Evolutionary conservation across 345 rosid genomes (phyloP), one percentile per base, ranked within the genome.

Genomic region (Aquilaria malaccensis): DNA sequence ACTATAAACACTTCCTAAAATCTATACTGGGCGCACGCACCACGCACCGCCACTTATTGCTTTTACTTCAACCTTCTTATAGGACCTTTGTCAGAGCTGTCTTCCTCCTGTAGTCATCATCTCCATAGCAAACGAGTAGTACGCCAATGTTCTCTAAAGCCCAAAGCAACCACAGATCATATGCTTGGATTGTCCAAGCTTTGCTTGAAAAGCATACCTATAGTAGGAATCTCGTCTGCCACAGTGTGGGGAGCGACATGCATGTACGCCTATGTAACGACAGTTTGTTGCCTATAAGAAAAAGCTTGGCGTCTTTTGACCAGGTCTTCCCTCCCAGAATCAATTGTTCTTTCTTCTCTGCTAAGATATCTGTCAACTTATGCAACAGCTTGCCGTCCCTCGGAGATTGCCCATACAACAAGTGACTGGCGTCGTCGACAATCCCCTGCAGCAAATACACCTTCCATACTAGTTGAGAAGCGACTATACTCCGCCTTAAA

Each of bases 371-470:
- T 82, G 66, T 95, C 95, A 0, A 95, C 99, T 70, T 91, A 89
- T 10, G 90, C 73, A 50, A 97, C 99, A 2, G 98, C 84, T 79
- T 91, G 99, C 43, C 98, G 83, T 57, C 98, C 97, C 78, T 95
- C 99, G 12, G 97, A 83, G 67, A 95, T 91, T 15, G 99, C 99
- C 99, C 99, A 95, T 0, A 95, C 99, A 56, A 95, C 99, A 30
- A 95, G 77, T 32, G 97, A 91, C 75, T 95, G 99, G 13, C 98
- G 97, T 0, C 99, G 84, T 41, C 99, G 71, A 70, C 99, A 95
- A 67, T 95, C 99, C 58, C 97, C 99, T 2, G 99, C 99, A 13
- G 97, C 99, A 64, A 95, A 95, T 0, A 91, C 77, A 6, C 99
- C 97, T 30, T 88, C 91, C 15, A 83, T 84, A 13, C 41, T 91